Percentiles rank a stretch among this genome's conserved stretches.
phyloP scores from a whole-genome alignment of 306 rosid species.

The Malus domestica region DNA sequence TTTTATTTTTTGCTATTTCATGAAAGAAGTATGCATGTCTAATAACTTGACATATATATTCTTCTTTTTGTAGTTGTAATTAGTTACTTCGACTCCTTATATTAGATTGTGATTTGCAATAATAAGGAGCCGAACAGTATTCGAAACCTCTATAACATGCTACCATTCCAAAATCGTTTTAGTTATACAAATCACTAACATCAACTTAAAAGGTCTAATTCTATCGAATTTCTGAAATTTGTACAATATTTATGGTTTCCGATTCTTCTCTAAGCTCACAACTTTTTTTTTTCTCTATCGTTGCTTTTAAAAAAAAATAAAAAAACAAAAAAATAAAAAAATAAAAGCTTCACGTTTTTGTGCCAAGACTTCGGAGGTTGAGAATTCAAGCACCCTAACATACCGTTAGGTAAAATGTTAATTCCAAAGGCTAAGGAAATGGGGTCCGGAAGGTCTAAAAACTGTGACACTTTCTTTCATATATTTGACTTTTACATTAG shows the following conservation, averaged over 20 bases:
- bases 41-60: too few species aligned
- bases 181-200: background rate
- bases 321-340: too few species aligned
- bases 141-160: background rate
- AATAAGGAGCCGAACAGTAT: too few species aligned
- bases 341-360: too few species aligned
- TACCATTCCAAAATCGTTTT: background rate
- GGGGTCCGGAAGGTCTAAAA: conserved; percentile 33
- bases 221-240: background rate
- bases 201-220: background rate
- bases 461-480: background rate
- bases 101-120: too few species aligned
- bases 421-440: conserved; percentile 16
- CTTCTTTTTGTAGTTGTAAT: too few species aligned
- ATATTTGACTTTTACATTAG: conserved; percentile 43
- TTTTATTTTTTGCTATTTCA: too few species aligned
- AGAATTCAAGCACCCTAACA: background rate
- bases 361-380: background rate
- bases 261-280: background rate
- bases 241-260: background rate
- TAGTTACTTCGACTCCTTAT: too few species aligned
- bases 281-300: background rate
- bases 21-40: too few species aligned
- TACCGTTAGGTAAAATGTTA: conserved; percentile 28
- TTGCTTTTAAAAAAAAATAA: too few species aligned